Base-by-base conservation (phyloP, 495 filamentous ascomycete species). In the Copromyces sp. region DNA sequence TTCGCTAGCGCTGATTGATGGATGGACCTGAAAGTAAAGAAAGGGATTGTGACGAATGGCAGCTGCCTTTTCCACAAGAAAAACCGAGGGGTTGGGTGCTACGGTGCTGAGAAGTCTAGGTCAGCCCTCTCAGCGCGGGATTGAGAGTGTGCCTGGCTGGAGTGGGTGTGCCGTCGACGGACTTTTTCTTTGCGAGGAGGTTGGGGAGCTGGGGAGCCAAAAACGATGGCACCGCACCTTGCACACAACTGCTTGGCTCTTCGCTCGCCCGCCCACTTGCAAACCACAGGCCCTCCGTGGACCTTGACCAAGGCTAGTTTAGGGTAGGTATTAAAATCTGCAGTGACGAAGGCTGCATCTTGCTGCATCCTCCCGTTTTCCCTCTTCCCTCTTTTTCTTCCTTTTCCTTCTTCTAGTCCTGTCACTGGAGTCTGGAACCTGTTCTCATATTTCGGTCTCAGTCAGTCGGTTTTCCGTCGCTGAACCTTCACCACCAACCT, bases 81-180 rank as follows among this genome's bases (percentile, higher is more conserved):
- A 68, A 68, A 74, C 39, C 75, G 75, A 75, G 79, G 72, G 79
- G 79, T 77, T 81, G 79, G 79, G 75, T 71, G 73, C 69, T 37
- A 38, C 71, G 69, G 38, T 39, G 32, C 68, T 35, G 14, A 44
- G 32, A 68, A 44, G 71, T 59, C 65, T 38, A 45, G 41, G 68
- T 68, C 73, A 73, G 68, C 68, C 29, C 53, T 65, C 53, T 35
- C 53, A 61, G 53, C 53, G 53, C 53, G 29, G 53, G 29, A 61
- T 7, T 17, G 53, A 61, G 53, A 61, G 53, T 35, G 53, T 65
- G 29, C 45, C 20, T 53, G 45, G 45, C 45, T 12, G 24, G 53
- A 32, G 53, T 65, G 53, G 29, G 35, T 37, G 35, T 35, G 53
- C 14, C 14, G 53, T 35, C 14, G 53, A 35, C 53, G 29, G 14